Evolutionary conservation across 495 filamentous ascomycete species (phyloP).

Genomic region (Penicillium goetzii): DNA sequence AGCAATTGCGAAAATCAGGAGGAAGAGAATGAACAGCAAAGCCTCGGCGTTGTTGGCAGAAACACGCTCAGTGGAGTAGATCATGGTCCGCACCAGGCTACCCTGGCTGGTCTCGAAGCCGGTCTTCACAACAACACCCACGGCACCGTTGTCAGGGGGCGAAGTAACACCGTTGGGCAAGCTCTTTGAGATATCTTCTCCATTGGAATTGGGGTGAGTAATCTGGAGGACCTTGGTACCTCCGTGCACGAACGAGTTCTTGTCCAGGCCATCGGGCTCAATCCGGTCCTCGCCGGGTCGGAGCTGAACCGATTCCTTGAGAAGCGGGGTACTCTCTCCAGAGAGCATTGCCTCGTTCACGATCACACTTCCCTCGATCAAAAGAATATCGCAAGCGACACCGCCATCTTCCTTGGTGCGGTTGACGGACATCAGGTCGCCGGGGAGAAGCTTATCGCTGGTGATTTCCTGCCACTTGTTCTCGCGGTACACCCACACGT

Average conservation of each 20-base stretch:
- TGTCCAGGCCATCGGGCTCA: constrained; percentile 90
- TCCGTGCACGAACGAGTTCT: constrained; percentile 93
- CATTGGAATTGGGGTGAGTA: constrained; percentile 74
- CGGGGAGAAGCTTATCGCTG: constrained; percentile 92
- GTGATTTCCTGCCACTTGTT: constrained; percentile 86
- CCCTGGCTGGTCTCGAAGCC: constrained; percentile 99
- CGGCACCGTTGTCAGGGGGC: constrained; percentile 86
- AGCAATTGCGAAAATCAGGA: constrained; percentile 93
- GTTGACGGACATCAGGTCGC: constrained; percentile 93
- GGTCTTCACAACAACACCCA: constrained; percentile 95
- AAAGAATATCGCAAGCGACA: constrained; percentile 94
- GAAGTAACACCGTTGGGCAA: constrained; percentile 72
- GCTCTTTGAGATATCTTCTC: constrained; percentile 65
- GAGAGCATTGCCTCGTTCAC: constrained; percentile 99
- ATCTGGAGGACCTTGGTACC: constrained; percentile 98
- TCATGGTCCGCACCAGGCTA: constrained; percentile 97
- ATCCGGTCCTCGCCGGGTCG: constrained; percentile 81
- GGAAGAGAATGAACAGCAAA: constrained; percentile 93
- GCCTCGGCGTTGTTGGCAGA: constrained; percentile 97
- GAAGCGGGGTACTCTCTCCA: constrained; percentile 92
- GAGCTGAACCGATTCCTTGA: constrained; percentile 96
- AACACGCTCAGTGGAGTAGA: constrained; percentile 98
- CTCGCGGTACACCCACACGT: constrained; percentile 84
- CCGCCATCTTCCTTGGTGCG: constrained; percentile 97
- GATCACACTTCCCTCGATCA: constrained; percentile 94